A percentile compares a stretch with the other conserved stretches of the same genome.
Evolutionary conservation across 2,329 filamentous ascomycete genomes (phyloP).

Genomic region (Ramichloridium luteum): DNA sequence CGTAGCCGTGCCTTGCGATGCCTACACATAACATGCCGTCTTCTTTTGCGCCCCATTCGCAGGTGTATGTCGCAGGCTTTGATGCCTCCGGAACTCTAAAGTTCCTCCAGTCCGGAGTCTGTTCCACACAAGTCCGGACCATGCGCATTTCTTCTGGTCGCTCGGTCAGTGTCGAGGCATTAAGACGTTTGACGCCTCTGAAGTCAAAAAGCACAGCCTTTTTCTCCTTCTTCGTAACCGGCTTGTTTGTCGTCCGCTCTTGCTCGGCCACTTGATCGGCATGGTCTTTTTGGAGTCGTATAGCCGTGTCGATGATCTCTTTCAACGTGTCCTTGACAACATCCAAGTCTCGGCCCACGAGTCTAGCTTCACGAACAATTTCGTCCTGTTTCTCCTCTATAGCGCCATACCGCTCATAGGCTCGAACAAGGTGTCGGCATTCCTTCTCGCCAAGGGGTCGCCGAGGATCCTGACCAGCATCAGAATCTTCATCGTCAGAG

Average conservation of each 20-base stretch:
- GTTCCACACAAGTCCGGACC: slow-evolving; percentile 59
- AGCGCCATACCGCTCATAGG: slow-evolving; percentile 81
- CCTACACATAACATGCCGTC: slow-evolving; percentile 96
- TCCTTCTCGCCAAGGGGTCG: slow-evolving; percentile 89
- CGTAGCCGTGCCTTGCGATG: slow-evolving; percentile 86
- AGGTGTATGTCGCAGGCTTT: slow-evolving; percentile 83
- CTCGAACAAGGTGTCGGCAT: slow-evolving; percentile 78
- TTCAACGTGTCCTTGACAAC: slow-evolving; percentile 64
- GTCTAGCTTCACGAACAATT: slow-evolving; percentile 73
- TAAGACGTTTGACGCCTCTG: slow-evolving; percentile 83
- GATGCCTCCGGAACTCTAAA: slow-evolving; percentile 87
- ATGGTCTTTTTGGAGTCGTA: slow-evolving; percentile 62
- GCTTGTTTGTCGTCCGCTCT: slow-evolving; percentile 63
- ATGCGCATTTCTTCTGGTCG: slow-evolving; percentile 80
- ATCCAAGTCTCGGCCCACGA: slow-evolving; percentile 70
- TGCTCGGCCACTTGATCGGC: slow-evolving; percentile 47
- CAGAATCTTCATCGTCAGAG: slow-evolving; percentile 44
- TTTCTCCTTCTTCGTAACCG: slow-evolving; percentile 88
- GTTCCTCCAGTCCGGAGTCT: slow-evolving; percentile 53
- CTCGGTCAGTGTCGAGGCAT: slow-evolving; percentile 89
- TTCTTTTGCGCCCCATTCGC: slow-evolving; percentile 81
- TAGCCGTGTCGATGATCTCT: slow-evolving; percentile 64
- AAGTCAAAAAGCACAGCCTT: slow-evolving; percentile 96
- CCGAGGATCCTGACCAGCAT: slow-evolving; percentile 59
- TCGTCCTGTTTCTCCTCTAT: slow-evolving; percentile 82